A percentile compares a stretch with the other conserved stretches of the same genome.
These are phyloP conservation scores for Trifolium dubium DNA, from an alignment of 306 rosid species.

Conservation along the genomic window DNA sequence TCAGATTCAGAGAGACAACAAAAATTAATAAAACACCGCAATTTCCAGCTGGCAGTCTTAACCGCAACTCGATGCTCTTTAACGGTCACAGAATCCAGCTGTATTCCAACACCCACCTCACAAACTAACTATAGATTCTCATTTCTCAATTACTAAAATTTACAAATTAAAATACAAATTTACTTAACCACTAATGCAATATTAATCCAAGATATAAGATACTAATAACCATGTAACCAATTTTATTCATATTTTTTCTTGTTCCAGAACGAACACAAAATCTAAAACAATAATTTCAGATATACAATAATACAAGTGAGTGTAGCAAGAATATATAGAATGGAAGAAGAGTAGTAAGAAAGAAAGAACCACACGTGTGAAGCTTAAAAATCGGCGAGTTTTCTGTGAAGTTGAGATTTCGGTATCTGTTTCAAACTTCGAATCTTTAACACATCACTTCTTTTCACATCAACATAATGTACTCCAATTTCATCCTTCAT, in stretches of 20 bases:
- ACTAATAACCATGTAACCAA: neutral
- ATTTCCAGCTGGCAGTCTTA: constrained; percentile 61
- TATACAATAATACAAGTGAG: constrained; percentile 32
- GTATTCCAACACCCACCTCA: constrained; percentile 53
- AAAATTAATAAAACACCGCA: neutral
- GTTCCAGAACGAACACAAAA: neutral
- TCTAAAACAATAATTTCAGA: constrained; percentile 17
- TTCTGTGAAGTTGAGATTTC: constrained; percentile 66
- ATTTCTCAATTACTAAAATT: neutral
- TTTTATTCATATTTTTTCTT: neutral
- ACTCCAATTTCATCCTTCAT: constrained; percentile 45
- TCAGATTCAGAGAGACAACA: neutral
- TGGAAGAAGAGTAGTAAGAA: neutral
- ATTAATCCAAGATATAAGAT: too few relatives aligned
- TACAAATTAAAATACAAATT: too few relatives aligned
- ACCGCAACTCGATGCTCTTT: constrained; percentile 45
- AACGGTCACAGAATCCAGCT: constrained; percentile 78
- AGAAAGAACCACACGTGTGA: neutral
- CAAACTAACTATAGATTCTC: neutral
- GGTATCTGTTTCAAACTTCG: constrained; percentile 63
- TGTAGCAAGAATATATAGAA: constrained; percentile 43
- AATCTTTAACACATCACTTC: constrained; percentile 64
- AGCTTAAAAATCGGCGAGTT: constrained; percentile 77
- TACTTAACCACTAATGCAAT: too few relatives aligned
- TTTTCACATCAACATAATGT: constrained; percentile 41